phyloP scores from a whole-genome alignment of 176 grass and related monocot genomes.

The Coix lacrymajobi region DNA sequence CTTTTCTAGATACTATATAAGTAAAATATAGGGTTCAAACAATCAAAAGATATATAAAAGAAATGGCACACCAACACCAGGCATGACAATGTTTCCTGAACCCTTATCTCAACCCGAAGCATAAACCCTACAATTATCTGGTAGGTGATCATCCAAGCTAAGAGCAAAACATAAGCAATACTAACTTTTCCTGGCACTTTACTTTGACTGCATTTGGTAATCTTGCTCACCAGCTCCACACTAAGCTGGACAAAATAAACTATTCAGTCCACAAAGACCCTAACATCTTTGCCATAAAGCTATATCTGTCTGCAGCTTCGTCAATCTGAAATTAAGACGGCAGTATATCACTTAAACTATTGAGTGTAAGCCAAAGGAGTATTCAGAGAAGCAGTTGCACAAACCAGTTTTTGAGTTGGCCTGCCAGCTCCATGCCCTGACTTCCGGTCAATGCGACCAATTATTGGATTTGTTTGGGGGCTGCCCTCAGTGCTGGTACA shows the following conservation, averaged over 20 bases:
- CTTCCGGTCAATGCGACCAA: slow-evolving; percentile 82
- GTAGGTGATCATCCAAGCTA: neutral
- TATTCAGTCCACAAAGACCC: slow-evolving; percentile 57
- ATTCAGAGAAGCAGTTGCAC: neutral
- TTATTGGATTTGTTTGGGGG: slow-evolving; percentile 74
- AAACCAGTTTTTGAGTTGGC: slow-evolving; percentile 87
- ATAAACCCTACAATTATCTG: neutral
- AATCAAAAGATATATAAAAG: neutral
- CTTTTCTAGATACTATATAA: neutral
- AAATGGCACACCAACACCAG: neutral
- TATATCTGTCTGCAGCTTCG: slow-evolving; percentile 71
- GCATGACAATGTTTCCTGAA: neutral
- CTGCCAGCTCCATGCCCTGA: slow-evolving; percentile 88
- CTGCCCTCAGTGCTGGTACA: slow-evolving; percentile 48
- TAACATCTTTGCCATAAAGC: slow-evolving; percentile 92
- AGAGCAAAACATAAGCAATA: neutral
- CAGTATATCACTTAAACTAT: neutral
- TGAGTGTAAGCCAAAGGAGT: neutral
- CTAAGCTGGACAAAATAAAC: neutral
- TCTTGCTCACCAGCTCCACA: neutral
- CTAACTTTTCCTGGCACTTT: neutral
- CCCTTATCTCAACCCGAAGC: neutral
- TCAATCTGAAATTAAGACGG: slow-evolving; percentile 56
- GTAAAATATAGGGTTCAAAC: neutral
- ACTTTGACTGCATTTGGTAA: neutral